These are phyloP conservation scores for Cladosporium cucumerinum DNA, from an alignment of 2,329 filamentous ascomycete genomes.

Conservation along the genomic window DNA sequence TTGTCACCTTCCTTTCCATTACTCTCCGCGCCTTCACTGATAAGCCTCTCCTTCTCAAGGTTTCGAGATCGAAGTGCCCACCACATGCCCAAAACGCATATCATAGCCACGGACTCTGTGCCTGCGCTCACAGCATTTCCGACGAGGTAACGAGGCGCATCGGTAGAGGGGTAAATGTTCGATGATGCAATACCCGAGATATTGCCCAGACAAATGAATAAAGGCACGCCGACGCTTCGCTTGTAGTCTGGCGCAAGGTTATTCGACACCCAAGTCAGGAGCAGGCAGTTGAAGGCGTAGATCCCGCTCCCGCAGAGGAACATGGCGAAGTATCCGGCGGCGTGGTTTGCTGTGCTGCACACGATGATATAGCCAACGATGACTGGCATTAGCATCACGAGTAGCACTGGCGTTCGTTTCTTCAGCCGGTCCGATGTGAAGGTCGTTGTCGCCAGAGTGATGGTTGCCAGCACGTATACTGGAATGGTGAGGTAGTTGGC, in stretches of 20 bases:
- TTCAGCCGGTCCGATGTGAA: constrained; percentile 27
- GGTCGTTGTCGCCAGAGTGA: constrained; percentile 24
- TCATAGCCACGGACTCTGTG: constrained; percentile 26
- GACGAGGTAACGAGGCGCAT: constrained; percentile 9
- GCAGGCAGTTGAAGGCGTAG: constrained; percentile 56
- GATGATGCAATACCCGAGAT: constrained; percentile 30
- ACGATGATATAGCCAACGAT: constrained; percentile 35
- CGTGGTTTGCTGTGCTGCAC: constrained; percentile 29
- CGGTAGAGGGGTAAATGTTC: constrained; percentile 12
- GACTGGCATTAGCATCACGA: constrained; percentile 31
- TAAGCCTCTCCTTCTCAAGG: constrained; percentile 27
- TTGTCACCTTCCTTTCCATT: constrained; percentile 20
- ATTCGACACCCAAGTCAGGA: constrained; percentile 58
- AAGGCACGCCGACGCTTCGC: constrained; percentile 54
- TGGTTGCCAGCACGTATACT: constrained; percentile 37
- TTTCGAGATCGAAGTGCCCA: constrained; percentile 28
- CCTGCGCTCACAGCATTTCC: constrained; percentile 20
- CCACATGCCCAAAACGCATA: constrained; percentile 23
- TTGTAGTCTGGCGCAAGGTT: constrained; percentile 57
- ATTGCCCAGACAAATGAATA: constrained; percentile 53
- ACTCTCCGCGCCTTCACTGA: constrained; percentile 18
- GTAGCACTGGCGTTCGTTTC: constrained; percentile 31
- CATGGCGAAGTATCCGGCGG: constrained; percentile 30
- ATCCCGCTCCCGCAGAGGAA: constrained; percentile 28
- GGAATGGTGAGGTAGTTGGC: constrained; percentile 47